Conservation (phyloP, 805 yeast genomes). For the Lipomyces mesembrius region DNA sequence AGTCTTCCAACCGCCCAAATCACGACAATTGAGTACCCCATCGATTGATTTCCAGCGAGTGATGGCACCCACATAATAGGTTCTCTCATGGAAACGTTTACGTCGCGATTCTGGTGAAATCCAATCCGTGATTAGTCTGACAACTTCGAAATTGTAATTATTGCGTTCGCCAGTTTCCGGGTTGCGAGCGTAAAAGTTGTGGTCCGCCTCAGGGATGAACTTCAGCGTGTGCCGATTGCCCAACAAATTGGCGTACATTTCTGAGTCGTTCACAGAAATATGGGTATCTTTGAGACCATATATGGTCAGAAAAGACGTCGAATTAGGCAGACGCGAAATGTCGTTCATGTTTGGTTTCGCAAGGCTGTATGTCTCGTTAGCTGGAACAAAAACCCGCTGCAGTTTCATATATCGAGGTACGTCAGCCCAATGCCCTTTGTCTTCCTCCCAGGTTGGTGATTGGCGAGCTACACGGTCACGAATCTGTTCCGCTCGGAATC, state of each 20-base stretch:
- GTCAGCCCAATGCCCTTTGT: slow-evolving; percentile 50
- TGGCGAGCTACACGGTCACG: slow-evolving; percentile 47
- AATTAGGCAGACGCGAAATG: slow-evolving; percentile 51
- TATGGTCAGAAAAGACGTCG: slow-evolving; percentile 63
- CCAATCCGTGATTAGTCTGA: slow-evolving; percentile 55
- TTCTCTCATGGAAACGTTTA: slow-evolving; percentile 52
- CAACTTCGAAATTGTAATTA: slow-evolving; percentile 64
- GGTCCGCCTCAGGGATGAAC: slow-evolving; percentile 74
- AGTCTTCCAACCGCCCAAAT: slow-evolving; percentile 73
- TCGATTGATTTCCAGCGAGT: slow-evolving; percentile 67
- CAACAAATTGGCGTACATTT: slow-evolving; percentile 61
- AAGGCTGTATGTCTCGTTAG: slow-evolving; percentile 57
- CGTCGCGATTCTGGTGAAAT: slow-evolving; percentile 53
- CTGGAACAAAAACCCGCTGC: slow-evolving; percentile 50
- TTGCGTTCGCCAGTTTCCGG: slow-evolving; percentile 44
- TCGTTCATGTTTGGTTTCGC: slow-evolving; percentile 54
- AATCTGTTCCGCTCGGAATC: slow-evolving; percentile 62
- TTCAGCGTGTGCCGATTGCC: slow-evolving; percentile 60
- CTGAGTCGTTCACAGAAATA: slow-evolving; percentile 67
- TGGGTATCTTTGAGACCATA: slow-evolving; percentile 73
- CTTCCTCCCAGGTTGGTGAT: slow-evolving; percentile 49
- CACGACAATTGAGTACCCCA: slow-evolving; percentile 75
- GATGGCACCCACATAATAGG: neutral
- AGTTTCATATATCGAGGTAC: slow-evolving; percentile 59
- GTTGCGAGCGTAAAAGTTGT: slow-evolving; percentile 68